phyloP scores from a whole-genome alignment of 1,284 basidiomycete species.

The Phaffia rhodozyma region DNA sequence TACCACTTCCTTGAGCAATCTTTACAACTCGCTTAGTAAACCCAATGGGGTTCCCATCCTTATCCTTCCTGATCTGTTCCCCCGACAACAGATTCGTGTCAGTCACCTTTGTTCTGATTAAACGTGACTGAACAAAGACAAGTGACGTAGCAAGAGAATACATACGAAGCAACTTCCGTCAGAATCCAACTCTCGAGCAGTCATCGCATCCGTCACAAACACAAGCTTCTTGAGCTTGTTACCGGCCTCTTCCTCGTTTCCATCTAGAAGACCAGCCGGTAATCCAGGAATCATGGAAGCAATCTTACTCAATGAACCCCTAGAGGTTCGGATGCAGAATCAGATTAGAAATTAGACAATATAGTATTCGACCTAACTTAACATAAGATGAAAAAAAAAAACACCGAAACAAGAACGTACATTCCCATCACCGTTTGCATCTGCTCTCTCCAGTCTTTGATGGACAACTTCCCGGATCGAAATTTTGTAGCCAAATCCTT shows the following conservation, averaged over 20 bases:
- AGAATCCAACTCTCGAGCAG: slow-evolving; percentile 82
- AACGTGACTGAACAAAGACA: slow-evolving; percentile 49
- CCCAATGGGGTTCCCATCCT: slow-evolving; percentile 67
- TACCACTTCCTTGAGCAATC: slow-evolving; percentile 90
- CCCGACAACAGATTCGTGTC: no score
- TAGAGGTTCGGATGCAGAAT: slow-evolving; percentile 30
- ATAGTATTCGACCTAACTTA: background rate
- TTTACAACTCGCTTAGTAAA: slow-evolving; percentile 77
- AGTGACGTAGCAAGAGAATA: slow-evolving; percentile 26
- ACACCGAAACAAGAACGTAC: slow-evolving; percentile 40
- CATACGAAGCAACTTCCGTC: slow-evolving; percentile 47
- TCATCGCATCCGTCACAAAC: slow-evolving; percentile 98
- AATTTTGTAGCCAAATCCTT: slow-evolving; percentile 98
- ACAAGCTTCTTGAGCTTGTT: slow-evolving; percentile 94
- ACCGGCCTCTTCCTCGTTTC: slow-evolving; percentile 70
- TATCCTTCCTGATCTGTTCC: slow-evolving; percentile 47
- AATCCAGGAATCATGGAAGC: slow-evolving; percentile 98
- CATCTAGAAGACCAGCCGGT: slow-evolving; percentile 75
- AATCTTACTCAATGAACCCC: slow-evolving; percentile 95
- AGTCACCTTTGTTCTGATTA: no score
- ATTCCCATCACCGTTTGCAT: slow-evolving; percentile 96
- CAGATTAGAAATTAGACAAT: background rate
- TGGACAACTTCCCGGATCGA: slow-evolving; percentile 89
- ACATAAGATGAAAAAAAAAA: background rate
- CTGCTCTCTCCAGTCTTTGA: slow-evolving; percentile 96